Base-by-base conservation (phyloP, 2,329 filamentous ascomycete genomes). In the Phaeosphaeria sp. region DNA sequence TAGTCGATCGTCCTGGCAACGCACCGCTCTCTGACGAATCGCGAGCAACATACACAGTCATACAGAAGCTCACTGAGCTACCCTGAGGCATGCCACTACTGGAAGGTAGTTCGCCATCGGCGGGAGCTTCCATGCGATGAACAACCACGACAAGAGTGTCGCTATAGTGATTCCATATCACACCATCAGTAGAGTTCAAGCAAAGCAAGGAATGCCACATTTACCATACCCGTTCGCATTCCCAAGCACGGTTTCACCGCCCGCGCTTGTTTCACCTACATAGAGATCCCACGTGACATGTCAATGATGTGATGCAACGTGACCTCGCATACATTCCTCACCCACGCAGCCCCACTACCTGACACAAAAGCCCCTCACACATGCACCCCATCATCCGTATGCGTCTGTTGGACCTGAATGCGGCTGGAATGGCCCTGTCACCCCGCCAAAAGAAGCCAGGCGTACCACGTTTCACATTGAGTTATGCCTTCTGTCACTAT, bases 1-100 rank as follows among this genome's bases (percentile, higher is more conserved):
- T 83, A 41, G 78, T 82, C 20, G 79, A 82, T 63, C 84, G 91
- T 55, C 88, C 89, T 17, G 91, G 90, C 13, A 95, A 95, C 77
- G 84, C 86, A 39, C 82, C 82, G 27, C 77, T 93, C 46, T 64
- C 65, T 1, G 60, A 64, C 18, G 69, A 68, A 17, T 60, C 63
- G 0, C 65, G 50, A 25, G 53, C 52, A 20, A 57, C 42, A 5
- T 77, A 71, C 43, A 49, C 66, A 9, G 66, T 75, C 20, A 68
- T 77, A 21, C 53, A 68, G 50, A 62, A 59, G 11, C 42, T 77
- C 62, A 71, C 82, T 73, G 70, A 85, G 77, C 46, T 75, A 22
- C 66, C 67, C 1, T 66, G 18, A 63, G 20, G 3, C 23, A 17
- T 4, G 6, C 22, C 20, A 13, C 25, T 18, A 53, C n/a, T 6